These are phyloP conservation scores for Plasmodium cynomolgi DNA, from an alignment of 169 alveolate genomes.

Conservation along the genomic window DNA sequence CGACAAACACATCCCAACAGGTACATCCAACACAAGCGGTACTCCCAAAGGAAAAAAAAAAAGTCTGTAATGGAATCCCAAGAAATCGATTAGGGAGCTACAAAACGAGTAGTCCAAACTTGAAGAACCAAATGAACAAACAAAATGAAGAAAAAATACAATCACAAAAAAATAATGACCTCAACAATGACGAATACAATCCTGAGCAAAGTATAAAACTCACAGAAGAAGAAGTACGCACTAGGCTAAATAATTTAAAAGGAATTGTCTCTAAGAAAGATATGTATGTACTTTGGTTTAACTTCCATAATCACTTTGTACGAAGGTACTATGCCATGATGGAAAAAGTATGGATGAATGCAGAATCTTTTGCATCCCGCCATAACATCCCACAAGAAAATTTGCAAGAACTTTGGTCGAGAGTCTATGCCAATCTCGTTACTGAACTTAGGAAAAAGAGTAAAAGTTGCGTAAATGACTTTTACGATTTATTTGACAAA, in stretches of 20 bases:
- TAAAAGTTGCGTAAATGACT: not conserved
- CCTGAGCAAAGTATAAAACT: not conserved
- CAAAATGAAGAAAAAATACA: not conserved
- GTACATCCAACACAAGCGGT: not conserved
- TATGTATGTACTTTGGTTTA: conserved; percentile 33
- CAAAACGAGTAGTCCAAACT: not conserved
- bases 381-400: not conserved
- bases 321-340: conserved; percentile 11
- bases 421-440: conserved; percentile 3
- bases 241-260: not conserved
- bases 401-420: conserved; percentile 4
- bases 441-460: not conserved
- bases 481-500: conserved; percentile 11
- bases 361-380: not conserved
- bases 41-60: not conserved
- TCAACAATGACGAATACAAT: not conserved
- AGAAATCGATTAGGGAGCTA: not conserved
- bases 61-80: not conserved
- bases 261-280: not conserved
- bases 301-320: not conserved
- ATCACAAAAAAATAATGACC: not conserved
- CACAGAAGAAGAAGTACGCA: conserved; percentile 1
- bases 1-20: not conserved
- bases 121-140: not conserved
- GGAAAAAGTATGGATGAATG: not conserved